phyloP scores from a whole-genome alignment of 352 stramenopile species.

The Halophytophthora polymorphica region DNA sequence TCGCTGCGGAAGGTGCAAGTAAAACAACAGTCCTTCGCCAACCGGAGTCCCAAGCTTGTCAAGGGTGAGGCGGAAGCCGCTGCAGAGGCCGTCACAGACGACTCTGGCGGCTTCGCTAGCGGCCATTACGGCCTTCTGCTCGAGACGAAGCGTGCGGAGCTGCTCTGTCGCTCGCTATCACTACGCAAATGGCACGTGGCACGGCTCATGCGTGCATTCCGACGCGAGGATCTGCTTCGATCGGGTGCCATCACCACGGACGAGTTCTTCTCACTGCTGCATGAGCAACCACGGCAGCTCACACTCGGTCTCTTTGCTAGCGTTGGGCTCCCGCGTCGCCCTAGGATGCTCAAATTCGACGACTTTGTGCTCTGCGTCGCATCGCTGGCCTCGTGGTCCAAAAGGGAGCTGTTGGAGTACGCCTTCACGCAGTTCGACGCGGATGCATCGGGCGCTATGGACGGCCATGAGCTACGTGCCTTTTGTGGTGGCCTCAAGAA shows the following conservation, averaged over 20 bases:
- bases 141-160: slow-evolving; percentile 43
- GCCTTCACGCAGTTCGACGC: slow-evolving; percentile 69
- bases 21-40: slow-evolving; percentile 10
- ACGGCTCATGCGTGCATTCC: slow-evolving; percentile 34
- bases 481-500: slow-evolving; percentile 61
- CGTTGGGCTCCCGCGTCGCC: slow-evolving; percentile 26
- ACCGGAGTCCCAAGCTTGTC: background rate
- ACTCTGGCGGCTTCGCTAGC: slow-evolving; percentile 25
- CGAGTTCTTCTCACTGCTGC: slow-evolving; percentile 57
- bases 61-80: too few relatives aligned
- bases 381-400: slow-evolving; percentile 47
- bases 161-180: slow-evolving; percentile 46
- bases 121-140: slow-evolving; percentile 49
- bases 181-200: slow-evolving; percentile 42
- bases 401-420: slow-evolving; percentile 53
- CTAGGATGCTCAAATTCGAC: slow-evolving; percentile 47
- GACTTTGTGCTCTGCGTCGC: slow-evolving; percentile 58
- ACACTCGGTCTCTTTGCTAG: slow-evolving; percentile 51
- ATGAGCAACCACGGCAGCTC: slow-evolving; percentile 54
- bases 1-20: slow-evolving; percentile 6
- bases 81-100: background rate
- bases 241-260: slow-evolving; percentile 51
- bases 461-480: slow-evolving; percentile 41
- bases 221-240: slow-evolving; percentile 39
- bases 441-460: slow-evolving; percentile 63